Conservation (phyloP, 2,329 filamentous ascomycete species). For the Cladosporium austrohemisphaericum region DNA sequence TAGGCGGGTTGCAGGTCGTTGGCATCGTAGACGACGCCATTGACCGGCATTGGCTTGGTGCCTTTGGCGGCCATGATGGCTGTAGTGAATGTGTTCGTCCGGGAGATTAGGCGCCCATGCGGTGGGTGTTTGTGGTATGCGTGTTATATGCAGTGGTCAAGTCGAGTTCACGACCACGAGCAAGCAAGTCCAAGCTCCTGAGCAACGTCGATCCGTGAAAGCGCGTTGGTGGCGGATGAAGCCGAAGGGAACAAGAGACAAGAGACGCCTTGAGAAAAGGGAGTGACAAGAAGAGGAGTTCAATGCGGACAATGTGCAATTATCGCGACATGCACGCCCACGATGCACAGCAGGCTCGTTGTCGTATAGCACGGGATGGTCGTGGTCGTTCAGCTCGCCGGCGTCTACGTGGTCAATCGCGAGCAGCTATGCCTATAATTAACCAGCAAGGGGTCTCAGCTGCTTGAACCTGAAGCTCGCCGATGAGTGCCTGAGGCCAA, state of each 20-base stretch:
- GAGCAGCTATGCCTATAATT: conserved; percentile 4
- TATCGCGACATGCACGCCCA: no score
- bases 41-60: conserved; percentile 13
- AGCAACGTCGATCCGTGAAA: no score
- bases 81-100: neutral
- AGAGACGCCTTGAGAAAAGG: no score
- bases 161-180: no score
- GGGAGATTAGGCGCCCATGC: conserved; percentile 4
- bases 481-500: neutral
- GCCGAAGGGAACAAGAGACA: no score
- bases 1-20: conserved; percentile 9
- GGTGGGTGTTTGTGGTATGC: neutral
- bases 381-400: neutral
- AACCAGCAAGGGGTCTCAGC: conserved; percentile 4
- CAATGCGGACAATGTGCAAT: no score
- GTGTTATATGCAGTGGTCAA: neutral
- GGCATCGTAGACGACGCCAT: conserved; percentile 8
- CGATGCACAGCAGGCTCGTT: no score
- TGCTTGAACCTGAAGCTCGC: no score
- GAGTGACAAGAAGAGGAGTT: no score
- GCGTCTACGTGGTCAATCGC: conserved; percentile 11
- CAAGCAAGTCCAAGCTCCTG: no score
- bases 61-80: conserved; percentile 11
- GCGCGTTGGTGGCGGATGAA: no score
- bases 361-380: no score